phyloP scores from a whole-genome alignment of 345 rosid genomes.

The Zanthoxylum bungeanum region DNA sequence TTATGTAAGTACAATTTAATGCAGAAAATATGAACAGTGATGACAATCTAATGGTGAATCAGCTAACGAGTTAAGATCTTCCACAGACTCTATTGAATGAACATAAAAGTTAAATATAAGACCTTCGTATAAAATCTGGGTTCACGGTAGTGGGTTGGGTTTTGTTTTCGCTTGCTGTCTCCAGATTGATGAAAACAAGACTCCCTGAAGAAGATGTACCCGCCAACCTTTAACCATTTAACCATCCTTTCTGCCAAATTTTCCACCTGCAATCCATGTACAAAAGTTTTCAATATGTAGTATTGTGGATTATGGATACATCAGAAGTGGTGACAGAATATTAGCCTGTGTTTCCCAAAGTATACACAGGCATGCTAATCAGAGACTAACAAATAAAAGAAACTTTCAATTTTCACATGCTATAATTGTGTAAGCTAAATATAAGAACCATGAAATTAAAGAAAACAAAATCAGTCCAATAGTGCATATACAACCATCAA shows the following conservation, averaged over 20 bases:
- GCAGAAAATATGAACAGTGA: neutral
- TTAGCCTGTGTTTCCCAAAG: neutral
- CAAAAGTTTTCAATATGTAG: neutral
- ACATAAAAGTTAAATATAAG: slow-evolving; percentile 8
- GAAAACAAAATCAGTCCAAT: neutral
- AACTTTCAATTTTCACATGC: neutral
- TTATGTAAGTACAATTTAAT: neutral
- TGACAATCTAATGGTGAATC: neutral
- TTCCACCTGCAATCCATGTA: slow-evolving; percentile 51
- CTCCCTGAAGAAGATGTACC: slow-evolving; percentile 89
- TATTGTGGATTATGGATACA: neutral
- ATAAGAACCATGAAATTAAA: neutral
- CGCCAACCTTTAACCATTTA: slow-evolving; percentile 88
- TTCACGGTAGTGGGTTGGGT: slow-evolving; percentile 96
- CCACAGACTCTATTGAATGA: neutral
- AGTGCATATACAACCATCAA: neutral
- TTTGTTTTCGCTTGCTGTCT: slow-evolving; percentile 70
- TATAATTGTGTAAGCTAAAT: neutral
- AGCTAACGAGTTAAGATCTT: neutral
- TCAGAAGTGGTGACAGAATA: neutral
- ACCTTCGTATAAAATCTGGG: slow-evolving; percentile 96
- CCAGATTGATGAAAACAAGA: slow-evolving; percentile 97
- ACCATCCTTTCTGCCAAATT: slow-evolving; percentile 71
- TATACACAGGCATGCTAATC: neutral
- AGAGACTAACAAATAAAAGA: neutral